Percentiles rank a stretch among this genome's conserved stretches.
Evolutionary conservation across 1,139 yeast species (phyloP).

Genomic region (Yamadazyma friedrichii): DNA sequence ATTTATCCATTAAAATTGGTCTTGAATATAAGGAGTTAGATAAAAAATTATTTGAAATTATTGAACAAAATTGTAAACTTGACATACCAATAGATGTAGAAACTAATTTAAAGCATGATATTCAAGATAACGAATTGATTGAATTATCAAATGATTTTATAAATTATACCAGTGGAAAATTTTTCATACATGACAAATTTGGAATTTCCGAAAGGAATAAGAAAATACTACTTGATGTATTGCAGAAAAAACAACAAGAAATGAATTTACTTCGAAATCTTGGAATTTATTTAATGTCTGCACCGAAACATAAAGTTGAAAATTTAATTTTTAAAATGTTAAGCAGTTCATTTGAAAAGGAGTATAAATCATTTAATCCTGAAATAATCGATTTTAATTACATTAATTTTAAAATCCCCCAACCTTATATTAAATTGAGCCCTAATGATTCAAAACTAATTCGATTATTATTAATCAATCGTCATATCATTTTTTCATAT

Average conservation of each 20-base stretch:
- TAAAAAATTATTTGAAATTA: not conserved
- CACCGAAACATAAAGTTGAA: not conserved
- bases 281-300: not conserved
- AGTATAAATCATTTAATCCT: not conserved
- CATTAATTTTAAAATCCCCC: constrained; percentile 2
- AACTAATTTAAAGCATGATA: constrained; percentile 1
- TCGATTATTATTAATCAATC: constrained; percentile 2
- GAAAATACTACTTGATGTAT: constrained; percentile 2
- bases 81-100: constrained; percentile 1
- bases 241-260: not conserved
- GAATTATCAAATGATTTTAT: constrained; percentile 3
- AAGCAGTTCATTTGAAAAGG: not conserved
- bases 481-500: constrained; percentile 1
- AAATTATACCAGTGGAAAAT: not conserved
- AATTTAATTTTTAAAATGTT: not conserved
- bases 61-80: constrained; percentile 1
- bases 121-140: constrained; percentile 2
- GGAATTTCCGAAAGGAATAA: not conserved
- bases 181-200: not conserved
- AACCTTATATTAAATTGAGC: constrained; percentile 1
- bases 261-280: not conserved
- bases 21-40: constrained; percentile 2
- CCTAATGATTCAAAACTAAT: constrained; percentile 1
- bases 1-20: constrained; percentile 4
- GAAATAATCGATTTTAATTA: not conserved